These are phyloP conservation scores for Ganoderma sinense DNA, from an alignment of 1,284 basidiomycete species.

Conservation along the genomic window DNA sequence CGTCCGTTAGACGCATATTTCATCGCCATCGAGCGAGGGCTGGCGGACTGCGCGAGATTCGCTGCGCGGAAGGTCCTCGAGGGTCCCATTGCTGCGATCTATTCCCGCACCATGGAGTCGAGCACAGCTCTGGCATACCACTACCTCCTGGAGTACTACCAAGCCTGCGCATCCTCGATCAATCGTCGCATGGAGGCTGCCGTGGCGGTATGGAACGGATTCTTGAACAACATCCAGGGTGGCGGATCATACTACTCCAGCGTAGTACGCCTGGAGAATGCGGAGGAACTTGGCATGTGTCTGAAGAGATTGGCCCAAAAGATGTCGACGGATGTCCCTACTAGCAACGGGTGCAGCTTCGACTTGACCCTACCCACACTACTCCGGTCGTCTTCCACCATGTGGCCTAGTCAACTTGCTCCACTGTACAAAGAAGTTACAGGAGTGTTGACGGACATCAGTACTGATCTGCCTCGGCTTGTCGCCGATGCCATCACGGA, in stretches of 20 bases:
- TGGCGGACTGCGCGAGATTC: not conserved
- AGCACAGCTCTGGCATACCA: slow-evolving; percentile 3
- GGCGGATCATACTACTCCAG: no score
- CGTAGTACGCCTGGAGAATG: not conserved
- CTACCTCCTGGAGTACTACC: slow-evolving; percentile 5
- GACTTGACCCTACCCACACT: not conserved
- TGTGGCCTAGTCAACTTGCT: not conserved
- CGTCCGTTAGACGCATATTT: not conserved
- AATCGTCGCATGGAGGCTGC: not conserved
- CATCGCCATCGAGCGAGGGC: not conserved
- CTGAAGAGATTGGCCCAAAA: not conserved
- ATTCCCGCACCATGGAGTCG: not conserved
- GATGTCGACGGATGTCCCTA: not conserved
- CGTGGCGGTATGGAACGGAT: not conserved
- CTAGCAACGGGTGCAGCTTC: not conserved
- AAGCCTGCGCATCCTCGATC: not conserved
- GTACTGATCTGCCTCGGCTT: not conserved
- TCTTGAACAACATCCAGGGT: not conserved
- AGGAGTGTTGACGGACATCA: not conserved
- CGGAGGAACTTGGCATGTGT: not conserved
- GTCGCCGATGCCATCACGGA: not conserved
- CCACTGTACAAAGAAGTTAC: not conserved
- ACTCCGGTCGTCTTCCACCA: not conserved
- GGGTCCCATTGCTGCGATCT: not conserved
- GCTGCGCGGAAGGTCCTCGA: slow-evolving; percentile 3